A percentile compares a stretch with the other conserved stretches of the same genome.
Conservation (phyloP, 2,329 filamentous ascomycete species). For the Aspergillus novofumigatus region DNA sequence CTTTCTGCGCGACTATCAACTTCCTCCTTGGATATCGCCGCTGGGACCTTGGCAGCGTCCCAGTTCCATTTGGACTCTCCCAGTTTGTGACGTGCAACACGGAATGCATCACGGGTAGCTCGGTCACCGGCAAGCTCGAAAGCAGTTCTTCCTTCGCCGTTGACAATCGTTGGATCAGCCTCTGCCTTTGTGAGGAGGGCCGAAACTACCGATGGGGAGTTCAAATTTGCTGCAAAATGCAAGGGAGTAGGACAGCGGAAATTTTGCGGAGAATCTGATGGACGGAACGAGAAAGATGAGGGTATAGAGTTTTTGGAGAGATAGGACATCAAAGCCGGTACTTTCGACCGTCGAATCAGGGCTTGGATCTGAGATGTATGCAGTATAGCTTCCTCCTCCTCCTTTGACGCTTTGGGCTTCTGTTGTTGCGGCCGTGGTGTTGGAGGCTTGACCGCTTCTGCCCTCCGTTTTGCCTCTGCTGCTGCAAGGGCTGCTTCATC, state of each 20-base stretch:
- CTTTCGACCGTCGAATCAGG: conserved; percentile 81
- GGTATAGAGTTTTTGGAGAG: conserved; percentile 69
- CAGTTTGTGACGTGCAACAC: conserved; percentile 76
- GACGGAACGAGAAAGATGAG: conserved; percentile 71
- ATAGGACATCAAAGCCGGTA: conserved; percentile 81
- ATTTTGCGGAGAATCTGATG: conserved; percentile 61
- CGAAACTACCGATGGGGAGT: conserved; percentile 70
- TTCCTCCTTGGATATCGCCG: conserved; percentile 65
- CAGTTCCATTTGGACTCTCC: conserved; percentile 76
- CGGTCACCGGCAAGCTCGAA: conserved; percentile 87
- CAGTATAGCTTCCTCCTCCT: conserved; percentile 74
- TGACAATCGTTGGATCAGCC: conserved; percentile 68
- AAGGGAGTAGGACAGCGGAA: conserved; percentile 79
- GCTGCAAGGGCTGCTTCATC: conserved; percentile 60
- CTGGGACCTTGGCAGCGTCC: conserved; percentile 69
- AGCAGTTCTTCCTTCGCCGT: conserved; percentile 72
- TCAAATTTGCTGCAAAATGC: conserved; percentile 79
- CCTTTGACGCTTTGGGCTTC: conserved; percentile 66
- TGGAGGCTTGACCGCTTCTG: conserved; percentile 33
- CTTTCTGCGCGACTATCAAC: conserved; percentile 64
- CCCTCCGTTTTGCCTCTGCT: conserved; percentile 44
- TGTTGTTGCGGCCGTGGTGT: conserved; percentile 30
- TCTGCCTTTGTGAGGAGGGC: conserved; percentile 71
- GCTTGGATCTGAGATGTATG: conserved; percentile 89
- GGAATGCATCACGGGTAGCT: conserved; percentile 82